Evolutionary conservation across 768 basidiomycete species (phyloP), one percentile per base, ranked within the genome.

Genomic region (Tephrocybe rancida): DNA sequence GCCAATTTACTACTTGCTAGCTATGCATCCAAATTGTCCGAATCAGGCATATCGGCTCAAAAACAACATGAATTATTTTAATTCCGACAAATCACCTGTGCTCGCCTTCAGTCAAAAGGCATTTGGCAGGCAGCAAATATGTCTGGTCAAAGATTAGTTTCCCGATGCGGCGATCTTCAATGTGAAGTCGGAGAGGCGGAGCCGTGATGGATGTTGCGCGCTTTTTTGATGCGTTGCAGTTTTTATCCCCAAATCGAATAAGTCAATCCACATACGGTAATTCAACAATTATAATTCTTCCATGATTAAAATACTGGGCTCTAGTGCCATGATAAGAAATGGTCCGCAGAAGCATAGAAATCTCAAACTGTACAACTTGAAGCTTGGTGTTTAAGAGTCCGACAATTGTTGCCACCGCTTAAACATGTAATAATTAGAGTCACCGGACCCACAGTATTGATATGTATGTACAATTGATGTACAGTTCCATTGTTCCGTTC

Each of bases 231-330:
- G 48, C 37, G 16, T 39, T 26, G 19, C 22, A 30, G 19, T 41
- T 38, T 41, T 29, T 57, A 52, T 51, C 49, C 39, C 49, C 37
- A 32, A 51, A 24, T 25, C 19, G 42, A 8, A 25, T 43, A 13
- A 13, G 9, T 21, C 38, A 30, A 13, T 13, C 29, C 29, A 30
- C 13, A 30, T 30, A 30, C 13, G 5, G 13, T 30, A 6, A 30
- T 30, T 5, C 29, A 5, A 30, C 5, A 30, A 13, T 30, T 30
- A 13, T 13, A 30, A 6, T 5, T 5, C 13, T 30, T 30, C 7
- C 29, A 6, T 13, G 7, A 30, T 5, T 30, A 5, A 30, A 30
- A 6, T 5, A 13, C 5, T 5, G 29, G 29, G 29, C 5, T 6
- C 29, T 5, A 30, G 29, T 6, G 29, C 7, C 29, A 30, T 30